Conservation (phyloP, 1,284 basidiomycete genomes). For the Ustilago sp. region DNA sequence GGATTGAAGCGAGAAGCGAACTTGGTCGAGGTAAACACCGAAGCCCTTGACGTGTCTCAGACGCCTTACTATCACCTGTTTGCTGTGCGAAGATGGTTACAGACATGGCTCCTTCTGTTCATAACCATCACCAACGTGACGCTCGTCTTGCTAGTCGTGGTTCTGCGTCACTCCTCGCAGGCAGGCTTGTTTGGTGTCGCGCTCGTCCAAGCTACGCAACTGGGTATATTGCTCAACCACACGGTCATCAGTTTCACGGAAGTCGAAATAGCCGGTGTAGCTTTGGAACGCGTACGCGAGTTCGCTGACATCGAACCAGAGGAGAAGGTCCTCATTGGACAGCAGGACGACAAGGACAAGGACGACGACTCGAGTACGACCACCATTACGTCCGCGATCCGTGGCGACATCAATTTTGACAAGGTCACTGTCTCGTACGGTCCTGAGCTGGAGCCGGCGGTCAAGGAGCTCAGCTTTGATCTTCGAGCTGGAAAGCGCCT, state of each 20-base stretch:
- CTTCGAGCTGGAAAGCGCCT: conserved; percentile 45
- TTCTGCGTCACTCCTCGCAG: conserved; percentile 41
- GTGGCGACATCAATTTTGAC: conserved; percentile 43
- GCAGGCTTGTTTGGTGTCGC: conserved; percentile 67
- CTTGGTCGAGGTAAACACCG: conserved; percentile 42
- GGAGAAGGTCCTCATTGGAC: conserved; percentile 6
- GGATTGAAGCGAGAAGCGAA: conserved; percentile 41
- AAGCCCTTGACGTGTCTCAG: conserved; percentile 44
- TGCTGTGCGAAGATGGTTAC: conserved; percentile 57
- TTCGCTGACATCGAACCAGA: conserved; percentile 58
- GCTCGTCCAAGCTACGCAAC: conserved; percentile 58
- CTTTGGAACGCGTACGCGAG: conserved; percentile 68
- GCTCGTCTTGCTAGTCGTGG: conserved; percentile 53
- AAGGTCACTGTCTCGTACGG: conserved; percentile 46
- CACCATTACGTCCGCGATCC: neutral
- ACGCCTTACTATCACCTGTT: conserved; percentile 52
- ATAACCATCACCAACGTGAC: conserved; percentile 47
- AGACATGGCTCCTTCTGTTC: conserved; percentile 50
- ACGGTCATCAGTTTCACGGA: conserved; percentile 62
- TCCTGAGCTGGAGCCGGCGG: conserved; percentile 42
- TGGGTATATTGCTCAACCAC: conserved; percentile 48
- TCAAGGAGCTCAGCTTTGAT: conserved; percentile 50
- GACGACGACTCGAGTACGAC: neutral
- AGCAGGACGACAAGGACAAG: conserved; percentile 12
- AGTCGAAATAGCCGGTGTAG: conserved; percentile 69